phyloP scores from a whole-genome alignment of 257 asterid species.

The Scutellaria galericulata region DNA sequence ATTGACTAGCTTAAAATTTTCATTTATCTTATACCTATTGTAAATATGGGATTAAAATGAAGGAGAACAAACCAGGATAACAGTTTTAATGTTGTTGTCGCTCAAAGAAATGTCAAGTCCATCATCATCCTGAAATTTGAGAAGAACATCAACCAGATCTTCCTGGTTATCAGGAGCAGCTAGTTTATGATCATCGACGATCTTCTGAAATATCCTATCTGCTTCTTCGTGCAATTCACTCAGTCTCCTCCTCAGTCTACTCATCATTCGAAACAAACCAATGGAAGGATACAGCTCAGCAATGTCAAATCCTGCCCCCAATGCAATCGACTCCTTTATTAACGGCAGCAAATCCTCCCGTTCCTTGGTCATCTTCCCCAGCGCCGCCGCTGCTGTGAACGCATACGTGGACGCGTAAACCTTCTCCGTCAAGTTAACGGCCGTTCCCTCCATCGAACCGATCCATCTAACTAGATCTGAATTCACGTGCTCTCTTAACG shows the following conservation, averaged over 20 bases:
- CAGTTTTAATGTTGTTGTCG: conserved; percentile 25
- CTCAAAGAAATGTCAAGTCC: conserved; percentile 20
- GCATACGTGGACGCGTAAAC: conserved; percentile 20
- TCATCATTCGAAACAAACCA: conserved; percentile 30
- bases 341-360: conserved; percentile 30
- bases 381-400: conserved; percentile 33
- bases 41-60: too few relatives aligned
- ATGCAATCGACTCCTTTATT: not conserved
- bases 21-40: too few relatives aligned
- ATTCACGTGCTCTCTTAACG: conserved; percentile 39
- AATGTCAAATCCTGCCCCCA: conserved; percentile 37
- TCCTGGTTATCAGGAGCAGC: not conserved
- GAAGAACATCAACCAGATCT: conserved; percentile 43
- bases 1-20: too few relatives aligned
- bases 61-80: conserved; percentile 17
- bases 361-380: conserved; percentile 35
- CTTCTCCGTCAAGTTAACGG: conserved; percentile 39
- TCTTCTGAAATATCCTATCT: conserved; percentile 40
- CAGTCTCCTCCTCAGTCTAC: conserved; percentile 36
- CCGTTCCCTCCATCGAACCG: conserved; percentile 20
- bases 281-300: conserved; percentile 38
- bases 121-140: conserved; percentile 27
- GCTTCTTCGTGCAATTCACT: conserved; percentile 28
- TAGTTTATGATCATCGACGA: conserved; percentile 38
- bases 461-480: conserved; percentile 12